These are phyloP conservation scores for Alisma plantagoaquatica DNA, from an alignment of 106 monocot species.

Conservation along the genomic window DNA sequence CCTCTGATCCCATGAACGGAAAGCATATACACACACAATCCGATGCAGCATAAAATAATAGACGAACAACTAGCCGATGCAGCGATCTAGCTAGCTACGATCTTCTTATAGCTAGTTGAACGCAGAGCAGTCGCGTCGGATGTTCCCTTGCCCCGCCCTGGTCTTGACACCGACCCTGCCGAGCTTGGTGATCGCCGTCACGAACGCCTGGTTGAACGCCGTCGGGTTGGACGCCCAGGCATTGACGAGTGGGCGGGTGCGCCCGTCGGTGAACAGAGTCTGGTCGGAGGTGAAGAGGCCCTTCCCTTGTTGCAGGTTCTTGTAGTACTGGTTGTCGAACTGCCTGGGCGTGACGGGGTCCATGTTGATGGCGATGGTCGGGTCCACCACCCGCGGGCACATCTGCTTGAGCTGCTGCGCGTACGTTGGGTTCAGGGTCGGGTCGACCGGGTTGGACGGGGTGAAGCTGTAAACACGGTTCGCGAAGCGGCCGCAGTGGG, in stretches of 20 bases:
- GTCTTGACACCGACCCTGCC: conserved; percentile 62
- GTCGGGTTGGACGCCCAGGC: conserved; percentile 19
- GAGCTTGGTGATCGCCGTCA: conserved; percentile 30
- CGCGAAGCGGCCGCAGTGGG: conserved; percentile 46
- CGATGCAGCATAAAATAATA: too few species aligned
- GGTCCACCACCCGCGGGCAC: conserved; percentile 35
- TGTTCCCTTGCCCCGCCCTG: conserved; percentile 26
- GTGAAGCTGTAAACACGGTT: conserved; percentile 45
- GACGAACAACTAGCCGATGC: too few species aligned
- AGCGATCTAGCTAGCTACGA: too few species aligned
- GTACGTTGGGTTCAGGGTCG: conserved; percentile 30
- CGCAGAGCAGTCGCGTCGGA: conserved; percentile 25
- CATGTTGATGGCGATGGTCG: conserved; percentile 31
- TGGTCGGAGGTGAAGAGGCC: conserved; percentile 63
- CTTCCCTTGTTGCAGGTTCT: conserved; percentile 51
- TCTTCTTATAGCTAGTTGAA: too few species aligned
- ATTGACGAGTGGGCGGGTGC: conserved; percentile 31
- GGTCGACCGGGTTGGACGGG: conserved; percentile 21
- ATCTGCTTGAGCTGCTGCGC: conserved; percentile 24
- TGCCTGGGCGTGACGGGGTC: conserved; percentile 44
- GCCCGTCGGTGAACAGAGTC: conserved; percentile 25
- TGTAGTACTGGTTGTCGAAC: conserved; percentile 72
- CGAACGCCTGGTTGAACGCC: conserved; percentile 30
- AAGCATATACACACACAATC: too few species aligned
- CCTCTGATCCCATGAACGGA: too few species aligned